Base-by-base conservation (phyloP, 1,284 basidiomycete genomes). In the Testicularia cyperi region DNA sequence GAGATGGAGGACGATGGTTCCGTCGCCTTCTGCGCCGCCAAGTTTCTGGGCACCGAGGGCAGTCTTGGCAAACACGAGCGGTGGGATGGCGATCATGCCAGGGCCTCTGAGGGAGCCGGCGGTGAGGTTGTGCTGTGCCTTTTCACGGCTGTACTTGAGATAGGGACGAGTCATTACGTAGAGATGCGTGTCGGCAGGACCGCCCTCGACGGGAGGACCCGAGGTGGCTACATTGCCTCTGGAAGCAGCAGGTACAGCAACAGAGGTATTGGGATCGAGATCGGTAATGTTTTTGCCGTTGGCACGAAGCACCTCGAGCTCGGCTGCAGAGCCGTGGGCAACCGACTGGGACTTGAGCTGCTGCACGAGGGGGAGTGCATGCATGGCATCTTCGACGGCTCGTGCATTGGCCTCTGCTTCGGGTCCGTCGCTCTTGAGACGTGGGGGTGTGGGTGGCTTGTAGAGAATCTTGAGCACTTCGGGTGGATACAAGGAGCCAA, bases 101-200 rank as follows among this genome's bases (percentile, higher is more conserved):
- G 91, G 89, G 0, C 91, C 92, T 18, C 85, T 80, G 18, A 97
- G 81, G 1, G 90, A 83, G 9, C 90, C 92, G 1, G 86, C 86
- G 0, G 89, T 90, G 41, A 97, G 80, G 55, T 84, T 87, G 77
- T 96, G 88, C 37, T 83, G 83, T 24, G 85, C 80, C 20, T 84
- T 78, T 63, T 86, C 85, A 58, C 85, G 83, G 0, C 88, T 85
- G 44, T 86, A 64, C 18, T 80, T 79, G 20, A 80, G 74, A 74
- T 90, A 92, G 10, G 90, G 90, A 29, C 91, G 83, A 26, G 82
- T 57, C 43, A 65, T 40, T 13, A 67, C 35, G 37, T 63, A 74
- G 31, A 70, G 57, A 10, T 65, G 55, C 4, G 44, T 47, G 16
- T 56, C 49, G 13, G 58, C 68, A 6, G 41, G 24, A 6, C 56